A percentile compares a stretch with the other conserved stretches of the same genome.
phyloP scores from a whole-genome alignment of 768 basidiomycete genomes.

The Polyporus arcularius region DNA sequence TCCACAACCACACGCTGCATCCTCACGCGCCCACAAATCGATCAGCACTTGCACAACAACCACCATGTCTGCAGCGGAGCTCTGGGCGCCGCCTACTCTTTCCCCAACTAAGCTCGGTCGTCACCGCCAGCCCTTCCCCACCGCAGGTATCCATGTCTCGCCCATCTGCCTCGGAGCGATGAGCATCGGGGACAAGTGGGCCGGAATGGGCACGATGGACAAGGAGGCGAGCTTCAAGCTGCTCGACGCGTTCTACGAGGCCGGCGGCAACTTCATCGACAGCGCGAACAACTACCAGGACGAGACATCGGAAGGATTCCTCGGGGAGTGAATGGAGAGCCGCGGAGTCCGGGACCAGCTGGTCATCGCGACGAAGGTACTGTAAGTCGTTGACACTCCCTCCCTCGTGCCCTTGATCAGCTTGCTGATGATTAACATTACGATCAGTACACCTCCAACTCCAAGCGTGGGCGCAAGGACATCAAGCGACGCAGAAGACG shows the following conservation, averaged over 20 bases:
- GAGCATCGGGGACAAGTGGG: slow-evolving; percentile 51
- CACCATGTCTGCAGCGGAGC: too few species aligned
- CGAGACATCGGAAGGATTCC: slow-evolving; percentile 53
- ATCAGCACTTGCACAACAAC: too few species aligned
- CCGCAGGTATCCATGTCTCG: slow-evolving; percentile 48
- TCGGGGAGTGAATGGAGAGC: slow-evolving; percentile 52
- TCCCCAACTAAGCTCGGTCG: slow-evolving; percentile 30
- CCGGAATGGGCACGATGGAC: slow-evolving; percentile 43
- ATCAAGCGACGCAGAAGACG: slow-evolving; percentile 28
- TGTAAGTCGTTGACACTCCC: too few species aligned
- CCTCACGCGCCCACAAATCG: too few species aligned
- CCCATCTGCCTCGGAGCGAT: slow-evolving; percentile 50
- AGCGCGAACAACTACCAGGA: slow-evolving; percentile 55
- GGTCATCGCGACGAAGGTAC: slow-evolving; percentile 47
- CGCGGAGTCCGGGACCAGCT: slow-evolving; percentile 49
- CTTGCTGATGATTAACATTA: too few species aligned
- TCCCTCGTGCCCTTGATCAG: too few species aligned
- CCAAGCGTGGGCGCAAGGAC: slow-evolving; percentile 18
- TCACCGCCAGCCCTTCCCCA: slow-evolving; percentile 42
- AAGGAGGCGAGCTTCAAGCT: slow-evolving; percentile 46
- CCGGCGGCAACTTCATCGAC: slow-evolving; percentile 52
- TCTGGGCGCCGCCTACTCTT: slow-evolving; percentile 9
- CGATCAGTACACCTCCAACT: slow-evolving; percentile 27
- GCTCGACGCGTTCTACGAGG: slow-evolving; percentile 45
- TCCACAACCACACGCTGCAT: too few species aligned